These are phyloP conservation scores for Tylopilus sp. DNA, from an alignment of 768 basidiomycete genomes.

Conservation along the genomic window DNA sequence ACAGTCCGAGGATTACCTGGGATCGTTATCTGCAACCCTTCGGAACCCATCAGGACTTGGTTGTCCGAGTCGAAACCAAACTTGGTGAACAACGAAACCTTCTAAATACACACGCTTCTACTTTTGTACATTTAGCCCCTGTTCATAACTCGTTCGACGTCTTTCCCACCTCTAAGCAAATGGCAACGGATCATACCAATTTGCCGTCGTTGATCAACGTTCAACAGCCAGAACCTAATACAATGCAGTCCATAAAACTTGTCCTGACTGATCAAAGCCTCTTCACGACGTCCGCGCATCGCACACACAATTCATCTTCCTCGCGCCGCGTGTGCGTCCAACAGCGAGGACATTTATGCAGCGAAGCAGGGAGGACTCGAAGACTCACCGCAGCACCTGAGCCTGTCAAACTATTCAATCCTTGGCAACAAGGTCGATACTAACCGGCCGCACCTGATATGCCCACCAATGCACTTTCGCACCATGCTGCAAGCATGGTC, in stretches of 20 bases:
- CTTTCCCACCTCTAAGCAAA: neutral
- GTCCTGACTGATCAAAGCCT: conserved; percentile 3
- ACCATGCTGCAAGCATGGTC: conserved; percentile 44
- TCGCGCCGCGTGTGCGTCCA: conserved; percentile 70
- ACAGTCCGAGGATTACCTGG: conserved; percentile 34
- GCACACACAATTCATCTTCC: conserved; percentile 54
- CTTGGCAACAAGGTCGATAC: neutral
- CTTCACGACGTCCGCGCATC: conserved; percentile 46
- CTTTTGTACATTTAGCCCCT: conserved; percentile 16
- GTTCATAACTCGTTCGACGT: neutral
- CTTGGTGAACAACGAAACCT: neutral
- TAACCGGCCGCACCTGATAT: conserved; percentile 43
- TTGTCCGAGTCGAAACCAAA: conserved; percentile 5
- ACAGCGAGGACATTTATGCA: conserved; percentile 84
- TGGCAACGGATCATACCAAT: too few relatives aligned
- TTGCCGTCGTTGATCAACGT: too few relatives aligned
- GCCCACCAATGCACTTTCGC: conserved; percentile 40
- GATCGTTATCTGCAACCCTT: conserved; percentile 45
- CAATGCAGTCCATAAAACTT: neutral
- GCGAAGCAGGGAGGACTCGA: conserved; percentile 56
- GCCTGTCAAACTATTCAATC: conserved; percentile 2
- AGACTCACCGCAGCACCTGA: conserved; percentile 36
- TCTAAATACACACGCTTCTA: neutral
- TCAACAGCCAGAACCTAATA: too few relatives aligned
- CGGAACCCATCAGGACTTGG: conserved; percentile 32